Base-by-base conservation (phyloP, 805 yeast species). In the Saccharomyces paradoxus region DNA sequence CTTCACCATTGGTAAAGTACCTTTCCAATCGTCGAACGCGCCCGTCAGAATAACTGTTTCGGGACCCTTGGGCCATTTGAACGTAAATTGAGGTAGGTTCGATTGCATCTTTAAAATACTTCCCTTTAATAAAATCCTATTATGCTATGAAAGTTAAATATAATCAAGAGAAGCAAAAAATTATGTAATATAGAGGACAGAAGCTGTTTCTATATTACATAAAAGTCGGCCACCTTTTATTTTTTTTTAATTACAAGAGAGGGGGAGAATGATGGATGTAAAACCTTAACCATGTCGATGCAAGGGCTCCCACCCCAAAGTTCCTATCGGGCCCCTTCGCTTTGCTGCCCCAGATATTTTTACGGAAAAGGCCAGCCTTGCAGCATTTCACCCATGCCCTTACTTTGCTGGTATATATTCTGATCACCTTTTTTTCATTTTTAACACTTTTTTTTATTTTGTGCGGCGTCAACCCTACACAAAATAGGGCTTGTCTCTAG, bases 21-120 rank as follows among this genome's bases (percentile, higher is more conserved):
- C 78, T 44, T 77, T 62, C 91, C 91, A 85, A 63, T 80, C 74
- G 64, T 83, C 87, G 63, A 84, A 84, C 50, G 82, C 77, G 56
- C 91, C 91, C 28, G 90, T 84, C 51, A 85, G 80, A 57, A 78
- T 73, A 54, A 86, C 90, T 29, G 75, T 74, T 17, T 65, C 53
- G 13, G 80, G 80, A 53, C 87, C 86, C n/a, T 67, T 60, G 49
- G 79, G 76, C 78, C 79, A 68, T 21, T 53, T 61, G 53, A 70
- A 67, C 14, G 63, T 63, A 51, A 65, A 64, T 37, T 37, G 44
- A 9, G 13, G 44, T 37, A 37, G 24, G 44, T 9, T 21, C 17
- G 49, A 57, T 21, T 37, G 44, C 44, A 37, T 37, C 12, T 8
- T 37, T 17, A 41, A 51, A 54, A 32, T 53, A 37, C 22, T n/a